These are phyloP conservation scores for Carex sylvatica DNA, from an alignment of 202 grass and related monocot species.

Conservation along the genomic window DNA sequence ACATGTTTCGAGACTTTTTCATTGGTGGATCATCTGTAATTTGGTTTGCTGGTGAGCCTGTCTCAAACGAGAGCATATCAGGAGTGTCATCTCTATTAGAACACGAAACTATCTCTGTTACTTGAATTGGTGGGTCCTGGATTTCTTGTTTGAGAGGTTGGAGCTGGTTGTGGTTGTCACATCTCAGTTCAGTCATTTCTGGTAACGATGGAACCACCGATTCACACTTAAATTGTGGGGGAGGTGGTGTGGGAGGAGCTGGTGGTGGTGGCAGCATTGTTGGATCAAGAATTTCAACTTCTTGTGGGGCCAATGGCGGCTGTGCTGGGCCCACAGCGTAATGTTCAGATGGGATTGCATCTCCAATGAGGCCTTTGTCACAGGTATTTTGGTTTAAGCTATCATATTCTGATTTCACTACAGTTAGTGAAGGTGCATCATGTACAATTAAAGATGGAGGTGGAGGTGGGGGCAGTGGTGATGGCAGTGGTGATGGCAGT, in stretches of 20 bases:
- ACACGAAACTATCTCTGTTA: neutral
- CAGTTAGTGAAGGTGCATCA: neutral
- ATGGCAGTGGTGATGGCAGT: neutral
- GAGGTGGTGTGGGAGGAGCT: neutral
- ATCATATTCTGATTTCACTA: neutral
- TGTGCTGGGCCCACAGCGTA: neutral
- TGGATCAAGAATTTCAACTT: neutral
- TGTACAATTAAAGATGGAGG: neutral
- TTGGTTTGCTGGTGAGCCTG: neutral
- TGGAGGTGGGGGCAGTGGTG: neutral
- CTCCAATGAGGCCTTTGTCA: neutral
- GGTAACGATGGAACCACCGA: neutral
- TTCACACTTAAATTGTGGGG: conserved; percentile 9
- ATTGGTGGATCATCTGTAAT: conserved; percentile 11
- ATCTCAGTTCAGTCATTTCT: neutral
- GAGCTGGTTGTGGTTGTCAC: neutral
- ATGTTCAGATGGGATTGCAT: neutral
- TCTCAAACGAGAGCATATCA: neutral
- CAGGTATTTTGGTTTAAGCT: neutral
- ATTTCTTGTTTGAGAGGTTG: neutral
- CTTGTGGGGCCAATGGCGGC: neutral
- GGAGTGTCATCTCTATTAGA: neutral
- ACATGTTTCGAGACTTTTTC: conserved; percentile 1
- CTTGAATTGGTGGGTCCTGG: neutral
- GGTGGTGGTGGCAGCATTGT: neutral